These are phyloP conservation scores for Arabis hirsuta DNA, from an alignment of 345 rosid species.

Conservation along the genomic window DNA sequence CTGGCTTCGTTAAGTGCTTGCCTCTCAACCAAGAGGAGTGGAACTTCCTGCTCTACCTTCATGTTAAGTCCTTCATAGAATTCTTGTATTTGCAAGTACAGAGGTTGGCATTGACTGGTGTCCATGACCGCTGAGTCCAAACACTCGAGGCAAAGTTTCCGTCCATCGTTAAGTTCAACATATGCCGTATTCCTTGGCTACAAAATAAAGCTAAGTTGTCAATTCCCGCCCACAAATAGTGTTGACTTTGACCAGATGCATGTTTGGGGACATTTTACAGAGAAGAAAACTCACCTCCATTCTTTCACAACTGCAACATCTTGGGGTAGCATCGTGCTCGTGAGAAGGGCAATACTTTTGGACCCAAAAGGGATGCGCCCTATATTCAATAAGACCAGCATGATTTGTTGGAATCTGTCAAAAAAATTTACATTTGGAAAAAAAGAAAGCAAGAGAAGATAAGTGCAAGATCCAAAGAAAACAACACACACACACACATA, in stretches of 20 bases:
- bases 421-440: constrained; percentile 39
- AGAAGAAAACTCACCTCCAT: constrained; percentile 78
- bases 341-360: constrained; percentile 98
- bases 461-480: constrained; percentile 24
- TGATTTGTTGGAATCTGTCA: constrained; percentile 93
- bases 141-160: constrained; percentile 95
- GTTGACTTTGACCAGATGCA: constrained; percentile 4
- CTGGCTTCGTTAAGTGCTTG: constrained; percentile 95
- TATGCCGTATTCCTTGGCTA: constrained; percentile 75
- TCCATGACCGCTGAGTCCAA: constrained; percentile 96
- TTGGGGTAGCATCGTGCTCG: constrained; percentile 85
- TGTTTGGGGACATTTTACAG: background rate
- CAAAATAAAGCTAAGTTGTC: constrained; percentile 31
- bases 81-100: constrained; percentile 71
- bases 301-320: constrained; percentile 99
- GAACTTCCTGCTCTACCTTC: constrained; percentile 90
- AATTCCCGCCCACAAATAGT: constrained; percentile 16
- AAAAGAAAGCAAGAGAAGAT: constrained; percentile 34
- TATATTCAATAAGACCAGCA: constrained; percentile 93
- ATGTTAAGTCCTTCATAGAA: constrained; percentile 82
- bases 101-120: constrained; percentile 86
- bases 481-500: background rate
- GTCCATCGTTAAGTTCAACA: constrained; percentile 82
- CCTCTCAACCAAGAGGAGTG: constrained; percentile 93
- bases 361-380: constrained; percentile 97